Percentiles rank a stretch among this genome's conserved stretches.
phyloP scores from a whole-genome alignment of 495 filamentous ascomycete genomes.

The Trichoderma orchidacearum region DNA sequence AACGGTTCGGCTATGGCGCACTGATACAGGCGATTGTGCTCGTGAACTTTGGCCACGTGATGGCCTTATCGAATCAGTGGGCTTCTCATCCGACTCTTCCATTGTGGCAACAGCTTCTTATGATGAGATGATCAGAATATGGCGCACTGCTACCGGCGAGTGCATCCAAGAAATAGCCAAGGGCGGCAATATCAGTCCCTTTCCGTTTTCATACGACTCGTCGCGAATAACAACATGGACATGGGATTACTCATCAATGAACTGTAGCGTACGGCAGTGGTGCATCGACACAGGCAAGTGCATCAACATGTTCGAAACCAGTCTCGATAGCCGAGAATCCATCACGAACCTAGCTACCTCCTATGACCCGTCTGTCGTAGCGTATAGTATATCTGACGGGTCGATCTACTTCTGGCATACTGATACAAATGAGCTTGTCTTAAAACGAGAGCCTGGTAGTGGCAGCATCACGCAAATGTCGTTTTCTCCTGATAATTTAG shows the following conservation, averaged over 20 bases:
- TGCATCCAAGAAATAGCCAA: constrained; percentile 4
- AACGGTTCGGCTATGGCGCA: neutral
- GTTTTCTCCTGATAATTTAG: neutral
- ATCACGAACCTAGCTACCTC: constrained; percentile 5
- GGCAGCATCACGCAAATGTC: neutral
- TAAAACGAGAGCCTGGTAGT: neutral
- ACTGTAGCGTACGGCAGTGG: neutral
- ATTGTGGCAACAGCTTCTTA: neutral
- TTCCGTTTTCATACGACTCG: neutral
- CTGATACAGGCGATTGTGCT: neutral
- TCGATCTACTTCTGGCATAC: neutral
- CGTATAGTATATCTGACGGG: neutral
- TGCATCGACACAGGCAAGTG: neutral
- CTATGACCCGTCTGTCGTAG: neutral
- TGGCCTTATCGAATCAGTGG: neutral
- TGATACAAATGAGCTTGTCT: neutral
- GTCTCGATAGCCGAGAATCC: neutral
- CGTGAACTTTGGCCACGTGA: constrained; percentile 7
- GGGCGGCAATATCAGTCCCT: neutral
- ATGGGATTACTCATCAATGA: neutral
- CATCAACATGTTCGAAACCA: constrained; percentile 6
- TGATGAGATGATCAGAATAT: neutral
- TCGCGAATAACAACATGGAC: neutral
- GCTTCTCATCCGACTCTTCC: neutral
- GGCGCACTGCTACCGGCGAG: neutral